Percentiles rank a stretch among this genome's conserved stretches.
phyloP scores from a whole-genome alignment of 1,284 basidiomycete species.

The Tylopilus orsonianus region DNA sequence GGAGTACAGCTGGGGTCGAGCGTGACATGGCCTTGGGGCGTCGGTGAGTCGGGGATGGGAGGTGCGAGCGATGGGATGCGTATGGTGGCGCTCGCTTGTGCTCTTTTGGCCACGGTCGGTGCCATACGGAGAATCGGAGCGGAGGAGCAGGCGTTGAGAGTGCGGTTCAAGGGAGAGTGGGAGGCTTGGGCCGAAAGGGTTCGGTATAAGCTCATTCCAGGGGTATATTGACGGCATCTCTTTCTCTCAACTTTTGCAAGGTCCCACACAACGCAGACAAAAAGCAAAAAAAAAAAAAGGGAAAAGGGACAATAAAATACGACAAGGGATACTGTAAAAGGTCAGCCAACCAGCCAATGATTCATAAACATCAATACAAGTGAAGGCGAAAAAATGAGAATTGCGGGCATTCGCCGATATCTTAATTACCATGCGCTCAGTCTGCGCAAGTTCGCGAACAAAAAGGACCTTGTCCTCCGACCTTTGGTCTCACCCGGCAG shows the following conservation, averaged over 20 bases:
- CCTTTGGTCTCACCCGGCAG: conserved; percentile 18
- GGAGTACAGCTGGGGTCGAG: background rate
- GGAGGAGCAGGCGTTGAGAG: conserved; percentile 16
- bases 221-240: conserved; percentile 19
- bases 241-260: background rate
- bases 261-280: background rate
- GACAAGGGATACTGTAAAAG: background rate
- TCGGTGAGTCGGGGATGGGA: background rate
- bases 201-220: conserved; percentile 23
- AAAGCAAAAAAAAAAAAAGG: background rate
- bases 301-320: conserved; percentile 1
- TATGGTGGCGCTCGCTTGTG: conserved; percentile 10
- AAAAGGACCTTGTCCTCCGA: conserved; percentile 12
- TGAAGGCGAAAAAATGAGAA: background rate
- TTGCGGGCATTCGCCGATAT: background rate
- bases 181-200: conserved; percentile 18
- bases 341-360: conserved; percentile 5
- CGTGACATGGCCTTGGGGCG: background rate
- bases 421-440: conserved; percentile 17
- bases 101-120: conserved; percentile 7
- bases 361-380: background rate
- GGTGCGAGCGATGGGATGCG: conserved; percentile 3
- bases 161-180: conserved; percentile 24
- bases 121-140: conserved; percentile 11
- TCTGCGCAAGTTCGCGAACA: conserved; percentile 27